Conservation (phyloP, 2,329 filamentous ascomycete species). For the Cladosporium austrohemisphaericum region DNA sequence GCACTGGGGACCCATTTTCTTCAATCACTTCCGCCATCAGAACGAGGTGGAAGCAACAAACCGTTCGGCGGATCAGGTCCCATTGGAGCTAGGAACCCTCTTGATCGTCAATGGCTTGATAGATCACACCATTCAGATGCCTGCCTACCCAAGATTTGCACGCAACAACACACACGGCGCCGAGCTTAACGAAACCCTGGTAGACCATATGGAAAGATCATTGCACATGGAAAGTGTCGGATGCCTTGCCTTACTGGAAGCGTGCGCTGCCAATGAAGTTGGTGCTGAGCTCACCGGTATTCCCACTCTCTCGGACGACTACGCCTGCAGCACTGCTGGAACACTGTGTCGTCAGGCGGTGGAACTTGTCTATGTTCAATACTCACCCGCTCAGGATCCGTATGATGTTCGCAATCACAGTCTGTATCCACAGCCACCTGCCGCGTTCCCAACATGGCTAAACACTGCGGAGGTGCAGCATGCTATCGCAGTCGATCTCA, state of each 20-base stretch:
- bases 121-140: constrained; percentile 59
- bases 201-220: constrained; percentile 44
- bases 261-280: not conserved
- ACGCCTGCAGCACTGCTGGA: not conserved
- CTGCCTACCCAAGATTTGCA: constrained; percentile 55
- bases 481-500: constrained; percentile 56
- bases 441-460: constrained; percentile 49
- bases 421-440: constrained; percentile 54
- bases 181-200: constrained; percentile 49
- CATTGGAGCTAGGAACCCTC: constrained; percentile 57
- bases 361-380: not conserved
- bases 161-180: constrained; percentile 65
- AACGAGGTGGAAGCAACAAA: constrained; percentile 56
- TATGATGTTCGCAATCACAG: constrained; percentile 53
- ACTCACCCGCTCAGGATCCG: constrained; percentile 16
- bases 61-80: constrained; percentile 46
- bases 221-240: constrained; percentile 20
- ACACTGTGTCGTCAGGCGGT: not conserved
- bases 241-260: not conserved
- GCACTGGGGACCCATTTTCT: constrained; percentile 26
- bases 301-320: not conserved
- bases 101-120: constrained; percentile 70
- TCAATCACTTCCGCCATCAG: constrained; percentile 55
- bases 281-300: not conserved
- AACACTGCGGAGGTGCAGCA: constrained; percentile 54